phyloP scores from a whole-genome alignment of 257 asterid genomes.

The Ilex aquifolium region DNA sequence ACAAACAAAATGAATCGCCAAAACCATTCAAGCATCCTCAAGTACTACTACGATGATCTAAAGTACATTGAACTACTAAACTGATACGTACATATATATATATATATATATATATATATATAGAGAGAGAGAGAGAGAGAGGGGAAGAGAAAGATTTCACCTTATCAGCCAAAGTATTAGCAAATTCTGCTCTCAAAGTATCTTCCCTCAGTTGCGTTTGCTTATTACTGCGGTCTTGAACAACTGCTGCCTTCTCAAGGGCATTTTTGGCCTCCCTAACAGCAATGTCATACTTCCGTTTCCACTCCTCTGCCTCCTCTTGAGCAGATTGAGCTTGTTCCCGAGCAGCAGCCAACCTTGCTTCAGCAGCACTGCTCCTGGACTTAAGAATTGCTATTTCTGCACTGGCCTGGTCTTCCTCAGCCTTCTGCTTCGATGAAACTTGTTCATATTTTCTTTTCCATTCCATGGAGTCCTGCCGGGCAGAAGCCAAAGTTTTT shows the following conservation, averaged over 20 bases:
- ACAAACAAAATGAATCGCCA: neutral
- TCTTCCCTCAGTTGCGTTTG: constrained; percentile 84
- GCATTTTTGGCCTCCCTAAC: constrained; percentile 79
- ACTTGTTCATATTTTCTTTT: constrained; percentile 78
- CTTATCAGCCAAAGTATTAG: constrained; percentile 64
- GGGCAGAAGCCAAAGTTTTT: constrained; percentile 53
- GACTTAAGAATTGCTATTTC: constrained; percentile 78
- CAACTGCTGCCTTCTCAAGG: constrained; percentile 83
- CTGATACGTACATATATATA: no score
- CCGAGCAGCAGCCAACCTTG: constrained; percentile 91
- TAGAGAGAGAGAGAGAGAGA: constrained; percentile 4
- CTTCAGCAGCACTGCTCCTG: constrained; percentile 91
- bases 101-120: neutral
- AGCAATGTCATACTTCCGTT: constrained; percentile 80
- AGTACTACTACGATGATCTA: neutral
- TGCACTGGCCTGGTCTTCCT: constrained; percentile 63
- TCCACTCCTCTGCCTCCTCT: constrained; percentile 98
- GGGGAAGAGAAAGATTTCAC: constrained; percentile 27
- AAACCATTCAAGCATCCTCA: neutral
- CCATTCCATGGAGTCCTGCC: constrained; percentile 75
- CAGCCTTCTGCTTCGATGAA: constrained; percentile 62
- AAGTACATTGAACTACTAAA: neutral
- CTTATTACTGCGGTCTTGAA: constrained; percentile 75
- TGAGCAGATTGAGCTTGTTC: constrained; percentile 88
- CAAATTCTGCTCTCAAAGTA: constrained; percentile 71